Base-by-base conservation (phyloP, 495 filamentous ascomycete genomes). In the Tuber microsphaerosporum region DNA sequence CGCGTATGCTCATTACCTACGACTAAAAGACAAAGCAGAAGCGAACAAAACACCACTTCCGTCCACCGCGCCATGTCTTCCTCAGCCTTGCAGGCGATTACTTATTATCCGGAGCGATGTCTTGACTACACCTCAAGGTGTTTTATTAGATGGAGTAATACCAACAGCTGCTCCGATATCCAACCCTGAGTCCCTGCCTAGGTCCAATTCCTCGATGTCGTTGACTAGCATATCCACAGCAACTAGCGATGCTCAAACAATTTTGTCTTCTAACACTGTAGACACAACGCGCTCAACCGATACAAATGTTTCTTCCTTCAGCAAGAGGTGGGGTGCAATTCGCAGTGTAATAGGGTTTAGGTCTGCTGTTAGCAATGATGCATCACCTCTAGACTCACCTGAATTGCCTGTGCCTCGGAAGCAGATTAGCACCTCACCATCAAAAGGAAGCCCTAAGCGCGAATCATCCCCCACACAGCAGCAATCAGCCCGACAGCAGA, bases 81-180 rank as follows among this genome's bases (percentile, higher is more conserved):
- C 95, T 6, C 94, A 94, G 3, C 95, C 96, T n/a, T 91, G 92
- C 61, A 92, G 95, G 71, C 88, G 93, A 73, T 91, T 99, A 73
- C 88, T 97, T 73, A 98, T 99, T 80, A 92, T 97, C 72, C 90
- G 94, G 73, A 95, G 92, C 78, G 95, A 99, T 81, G 85, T 90
- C 71, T 89, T 89, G 73, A 82, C 88, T 43, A 79, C 84, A 16
- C 88, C 90, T 45, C 87, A 87, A 22, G 82, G 84, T 34, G 81
- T 87, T 4, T 76, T 83, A 22, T 75, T 82, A 61, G 81, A 82
- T 71, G 81, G 81, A 41, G 78, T 83, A n/a, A 78, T 81, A 41
- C 79, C 82, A 45, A 81, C 83, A 9, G 87, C 88, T 71, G 85
- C 86, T 75, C 81, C 84, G 22, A 83, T 85, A 68, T 31, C 80